phyloP scores from a whole-genome alignment of 2,329 filamentous ascomycete genomes.

The Calonectria naviculata region DNA sequence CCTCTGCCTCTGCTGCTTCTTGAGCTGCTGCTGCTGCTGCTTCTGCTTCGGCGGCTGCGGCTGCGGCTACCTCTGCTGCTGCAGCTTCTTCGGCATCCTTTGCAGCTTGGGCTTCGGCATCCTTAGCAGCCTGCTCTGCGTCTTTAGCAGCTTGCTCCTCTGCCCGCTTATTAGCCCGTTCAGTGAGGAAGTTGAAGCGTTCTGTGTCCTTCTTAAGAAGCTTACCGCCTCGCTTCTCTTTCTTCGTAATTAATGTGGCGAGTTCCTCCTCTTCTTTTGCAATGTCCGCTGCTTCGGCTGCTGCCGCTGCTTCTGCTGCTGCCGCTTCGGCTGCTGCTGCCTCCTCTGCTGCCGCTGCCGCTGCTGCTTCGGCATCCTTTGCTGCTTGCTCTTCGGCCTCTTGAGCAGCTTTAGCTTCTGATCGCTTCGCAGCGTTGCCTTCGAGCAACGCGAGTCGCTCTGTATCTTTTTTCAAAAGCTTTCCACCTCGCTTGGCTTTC shows the following conservation, averaged over 20 bases:
- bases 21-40: not conserved
- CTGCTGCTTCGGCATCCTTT: constrained; percentile 24
- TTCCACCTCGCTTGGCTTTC: constrained; percentile 42
- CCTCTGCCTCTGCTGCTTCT: constrained; percentile 28
- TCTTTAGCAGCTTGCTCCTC: constrained; percentile 43
- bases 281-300: constrained; percentile 41
- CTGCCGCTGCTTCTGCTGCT: constrained; percentile 29
- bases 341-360: constrained; percentile 30
- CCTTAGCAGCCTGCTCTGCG: constrained; percentile 41
- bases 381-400: constrained; percentile 34
- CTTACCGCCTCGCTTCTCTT: constrained; percentile 36
- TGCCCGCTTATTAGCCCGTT: constrained; percentile 28
- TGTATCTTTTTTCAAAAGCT: constrained; percentile 33
- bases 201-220: constrained; percentile 37
- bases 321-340: constrained; percentile 12
- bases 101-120: constrained; percentile 43
- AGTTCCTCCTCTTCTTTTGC: constrained; percentile 42
- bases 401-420: constrained; percentile 41
- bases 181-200: constrained; percentile 31
- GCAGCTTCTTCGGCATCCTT: constrained; percentile 40
- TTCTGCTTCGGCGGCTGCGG: constrained; percentile 32
- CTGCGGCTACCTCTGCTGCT: constrained; percentile 23
- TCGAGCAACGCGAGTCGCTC: constrained; percentile 34
- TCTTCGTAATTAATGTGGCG: constrained; percentile 32
- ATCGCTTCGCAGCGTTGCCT: constrained; percentile 37